Base-by-base conservation (phyloP, 2,329 filamentous ascomycete species). In the Trichophyton verrucosum region DNA sequence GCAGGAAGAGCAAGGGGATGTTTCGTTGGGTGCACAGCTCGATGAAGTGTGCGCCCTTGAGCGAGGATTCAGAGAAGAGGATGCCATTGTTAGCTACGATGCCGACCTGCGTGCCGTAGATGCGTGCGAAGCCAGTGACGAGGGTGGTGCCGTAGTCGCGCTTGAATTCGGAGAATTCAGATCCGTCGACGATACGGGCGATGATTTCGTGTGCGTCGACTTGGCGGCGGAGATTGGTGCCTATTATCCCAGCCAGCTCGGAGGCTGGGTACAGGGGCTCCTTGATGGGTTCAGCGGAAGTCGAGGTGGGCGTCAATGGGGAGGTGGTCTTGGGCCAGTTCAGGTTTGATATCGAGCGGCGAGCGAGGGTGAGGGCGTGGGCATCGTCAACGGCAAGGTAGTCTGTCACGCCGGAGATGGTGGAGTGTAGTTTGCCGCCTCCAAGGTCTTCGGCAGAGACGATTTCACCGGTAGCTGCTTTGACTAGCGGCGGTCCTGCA, bases 41-140 rank as follows among this genome's bases (percentile, higher is more conserved):
- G 68, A 97, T 90, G 74, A 99, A 99, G 76, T 99, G 94, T 0
- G 94, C 91, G 40, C 91, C 94, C 76, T 99, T 99, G 64, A 96
- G 81, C 7, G 90, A 86, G 8, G 89, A 91, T 58, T 91, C 84
- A 60, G 88, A 90, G 78, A 97, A 95, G 5, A 99, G 81, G 68
- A 97, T 96, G 60, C 94, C 94, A 68, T 96, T 94, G 78, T 97
- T 97, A 64, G 92, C 92, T 17, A 99, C 81, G 68, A 99, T 95
- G 64, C 92, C 92, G 17, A 97, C 90, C 60, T 84, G 88, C 66
- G 95, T 88, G 49, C 91, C 91, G 74, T 96, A 88, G 70, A 97
- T 95, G 67, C 80, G 81, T 1, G 89, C 92, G 71, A 97, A 96
- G 46, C 92, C 90, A 0, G 92, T 96, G 55, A 96, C 88, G 6